These are phyloP conservation scores for Poterioochromonas sp. DNA, from an alignment of 352 stramenopile species.

Conservation along the genomic window DNA sequence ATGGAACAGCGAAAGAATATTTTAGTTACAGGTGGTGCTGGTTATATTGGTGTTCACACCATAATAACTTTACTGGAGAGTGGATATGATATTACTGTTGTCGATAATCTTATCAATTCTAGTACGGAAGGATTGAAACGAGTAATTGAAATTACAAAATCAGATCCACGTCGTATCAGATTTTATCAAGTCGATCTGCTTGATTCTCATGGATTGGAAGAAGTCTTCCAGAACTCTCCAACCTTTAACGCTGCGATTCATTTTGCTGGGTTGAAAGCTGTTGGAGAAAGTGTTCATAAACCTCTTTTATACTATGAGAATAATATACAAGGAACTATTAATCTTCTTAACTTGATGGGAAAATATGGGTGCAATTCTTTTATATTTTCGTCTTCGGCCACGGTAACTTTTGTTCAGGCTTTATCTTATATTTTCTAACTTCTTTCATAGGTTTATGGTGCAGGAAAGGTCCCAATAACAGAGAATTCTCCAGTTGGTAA, in stretches of 20 bases:
- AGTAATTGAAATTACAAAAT: slow-evolving; percentile 50
- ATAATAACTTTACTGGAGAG: slow-evolving; percentile 63
- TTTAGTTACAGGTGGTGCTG: slow-evolving; percentile 63
- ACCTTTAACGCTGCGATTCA: slow-evolving; percentile 64
- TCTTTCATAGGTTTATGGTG: neutral
- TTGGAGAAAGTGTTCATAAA: slow-evolving; percentile 61
- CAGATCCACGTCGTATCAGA: slow-evolving; percentile 39
- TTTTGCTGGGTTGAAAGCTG: slow-evolving; percentile 74
- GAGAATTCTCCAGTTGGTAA: slow-evolving; percentile 48
- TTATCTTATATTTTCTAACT: no score
- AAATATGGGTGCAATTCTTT: slow-evolving; percentile 56
- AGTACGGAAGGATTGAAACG: slow-evolving; percentile 51
- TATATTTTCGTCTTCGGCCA: slow-evolving; percentile 68
- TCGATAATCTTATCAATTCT: slow-evolving; percentile 73
- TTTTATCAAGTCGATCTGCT: slow-evolving; percentile 64
- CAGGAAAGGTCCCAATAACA: slow-evolving; percentile 51
- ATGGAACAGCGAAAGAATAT: slow-evolving; percentile 38
- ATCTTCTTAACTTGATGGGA: slow-evolving; percentile 57
- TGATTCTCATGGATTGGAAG: slow-evolving; percentile 49
- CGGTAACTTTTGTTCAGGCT: slow-evolving; percentile 60
- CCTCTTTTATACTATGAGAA: slow-evolving; percentile 69
- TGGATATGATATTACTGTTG: slow-evolving; percentile 64
- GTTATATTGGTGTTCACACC: slow-evolving; percentile 78
- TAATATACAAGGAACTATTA: slow-evolving; percentile 62
- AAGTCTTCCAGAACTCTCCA: slow-evolving; percentile 58